A percentile compares a stretch with the other conserved stretches of the same genome.
These are phyloP conservation scores for Santalum album DNA, from an alignment of 164 flowering plant genomes.

Conservation along the genomic window DNA sequence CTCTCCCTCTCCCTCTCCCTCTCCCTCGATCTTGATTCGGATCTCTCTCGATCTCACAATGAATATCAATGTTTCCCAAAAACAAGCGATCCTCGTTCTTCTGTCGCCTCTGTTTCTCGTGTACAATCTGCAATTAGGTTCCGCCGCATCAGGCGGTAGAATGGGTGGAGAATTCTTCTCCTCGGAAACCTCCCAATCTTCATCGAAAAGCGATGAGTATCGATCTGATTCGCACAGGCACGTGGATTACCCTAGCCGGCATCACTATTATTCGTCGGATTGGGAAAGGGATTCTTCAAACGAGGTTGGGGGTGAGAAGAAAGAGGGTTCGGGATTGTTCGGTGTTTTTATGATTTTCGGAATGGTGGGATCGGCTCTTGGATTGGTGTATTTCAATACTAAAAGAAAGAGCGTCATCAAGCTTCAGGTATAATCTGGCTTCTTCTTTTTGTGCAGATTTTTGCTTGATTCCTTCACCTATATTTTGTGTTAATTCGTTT, in stretches of 20 bases:
- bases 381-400: neutral
- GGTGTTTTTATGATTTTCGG: neutral
- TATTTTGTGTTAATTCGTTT: too few relatives aligned
- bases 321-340: neutral
- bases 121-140: neutral
- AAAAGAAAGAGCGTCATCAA: neutral
- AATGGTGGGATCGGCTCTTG: neutral
- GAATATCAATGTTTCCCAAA: neutral
- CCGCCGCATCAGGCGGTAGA: neutral
- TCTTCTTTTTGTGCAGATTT: too few relatives aligned
- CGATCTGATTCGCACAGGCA: neutral
- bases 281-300: neutral
- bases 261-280: neutral
- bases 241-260: neutral
- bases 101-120: neutral
- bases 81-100: neutral
- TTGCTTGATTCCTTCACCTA: too few relatives aligned
- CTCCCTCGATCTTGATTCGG: too few relatives aligned
- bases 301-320: neutral
- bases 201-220: neutral
- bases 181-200: neutral
- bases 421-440: neutral
- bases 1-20: too few relatives aligned
- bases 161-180: conserved; percentile 1
- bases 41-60: neutral